Evolutionary conservation across 202 grass and related monocot genomes (phyloP), one percentile per base, ranked within the genome.

Genomic region (Bolboschoenoplectus hybrid): DNA sequence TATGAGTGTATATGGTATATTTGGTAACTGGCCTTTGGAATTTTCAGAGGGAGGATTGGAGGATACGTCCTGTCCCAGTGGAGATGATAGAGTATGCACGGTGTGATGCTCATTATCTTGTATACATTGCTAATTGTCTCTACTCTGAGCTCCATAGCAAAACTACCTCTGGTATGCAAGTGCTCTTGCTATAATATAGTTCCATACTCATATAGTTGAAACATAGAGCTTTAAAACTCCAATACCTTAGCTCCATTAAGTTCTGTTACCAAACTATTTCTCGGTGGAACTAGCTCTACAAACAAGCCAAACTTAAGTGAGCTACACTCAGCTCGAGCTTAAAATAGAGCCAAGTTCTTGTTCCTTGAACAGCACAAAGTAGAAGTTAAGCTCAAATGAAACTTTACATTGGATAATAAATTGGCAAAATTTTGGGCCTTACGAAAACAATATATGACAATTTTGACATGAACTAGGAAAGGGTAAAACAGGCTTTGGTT

Each of bases 41-140:
- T 86, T 90, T 89, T 45, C 84, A 98, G 96, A 93, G 87, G 57
- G 96, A 93, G 89, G 96, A 98, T 94, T 98, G 96, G 96, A 95
- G 96, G 84, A 16, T 92, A 83, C 90, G 96, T 45, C 93, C 96
- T 43, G 60, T 98, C 69, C 91, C 89, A 78, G 14, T 64, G 58
- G 90, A 94, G 87, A 98, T 98, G 96, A 81, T 92, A 82, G 86
- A 92, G 70, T 98, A 98, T 88, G 96, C 96, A 20, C 84, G 88
- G 61, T 88, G 63, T 86, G 96, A 98, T 91, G 96, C 91, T 71
- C 93, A 94, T 85, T 98, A 95, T 88, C 80, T 98, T 60, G 51
- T 98, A 84, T 95, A 91, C 86, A 94, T 98, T 14, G 82, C 96
- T 79, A 89, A 90, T 82, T 95, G 91, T 89, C 89, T 98, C 86